phyloP scores from a whole-genome alignment of 495 filamentous ascomycete genomes.

The Poronia punctata region DNA sequence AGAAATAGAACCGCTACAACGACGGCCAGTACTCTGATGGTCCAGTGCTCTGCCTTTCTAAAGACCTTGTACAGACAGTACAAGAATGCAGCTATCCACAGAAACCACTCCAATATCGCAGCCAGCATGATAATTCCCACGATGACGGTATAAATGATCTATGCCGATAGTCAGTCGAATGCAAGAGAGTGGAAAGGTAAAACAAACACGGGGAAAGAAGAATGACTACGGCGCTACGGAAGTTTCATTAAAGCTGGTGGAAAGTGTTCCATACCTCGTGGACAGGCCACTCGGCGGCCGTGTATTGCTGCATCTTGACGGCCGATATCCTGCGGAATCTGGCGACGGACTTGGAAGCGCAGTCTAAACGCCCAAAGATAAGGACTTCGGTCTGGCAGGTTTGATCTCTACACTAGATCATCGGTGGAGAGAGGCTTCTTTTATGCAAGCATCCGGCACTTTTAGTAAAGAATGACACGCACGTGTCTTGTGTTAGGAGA shows the following conservation, averaged over 20 bases:
- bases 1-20: conserved; percentile 69
- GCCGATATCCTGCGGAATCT: neutral
- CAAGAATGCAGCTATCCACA: conserved; percentile 87
- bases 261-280: conserved; percentile 53
- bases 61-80: conserved; percentile 89
- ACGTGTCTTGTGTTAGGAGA: neutral
- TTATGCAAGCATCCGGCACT: conserved; percentile 13
- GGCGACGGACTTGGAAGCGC: conserved; percentile 1
- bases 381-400: neutral
- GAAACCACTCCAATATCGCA: conserved; percentile 86
- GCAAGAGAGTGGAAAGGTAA: neutral
- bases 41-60: conserved; percentile 83
- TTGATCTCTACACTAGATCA: conserved; percentile 3
- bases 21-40: conserved; percentile 66
- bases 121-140: conserved; percentile 76
- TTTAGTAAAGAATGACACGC: neutral
- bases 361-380: neutral
- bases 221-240: no score
- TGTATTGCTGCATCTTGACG: conserved; percentile 35
- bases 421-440: conserved; percentile 4
- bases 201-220: no score
- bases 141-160: conserved; percentile 70
- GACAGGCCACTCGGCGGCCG: conserved; percentile 46
- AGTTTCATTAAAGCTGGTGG: no score
- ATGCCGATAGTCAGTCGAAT: conserved; percentile 1